phyloP scores from a whole-genome alignment of 768 basidiomycete genomes.

The Boletus tylopilopsis region DNA sequence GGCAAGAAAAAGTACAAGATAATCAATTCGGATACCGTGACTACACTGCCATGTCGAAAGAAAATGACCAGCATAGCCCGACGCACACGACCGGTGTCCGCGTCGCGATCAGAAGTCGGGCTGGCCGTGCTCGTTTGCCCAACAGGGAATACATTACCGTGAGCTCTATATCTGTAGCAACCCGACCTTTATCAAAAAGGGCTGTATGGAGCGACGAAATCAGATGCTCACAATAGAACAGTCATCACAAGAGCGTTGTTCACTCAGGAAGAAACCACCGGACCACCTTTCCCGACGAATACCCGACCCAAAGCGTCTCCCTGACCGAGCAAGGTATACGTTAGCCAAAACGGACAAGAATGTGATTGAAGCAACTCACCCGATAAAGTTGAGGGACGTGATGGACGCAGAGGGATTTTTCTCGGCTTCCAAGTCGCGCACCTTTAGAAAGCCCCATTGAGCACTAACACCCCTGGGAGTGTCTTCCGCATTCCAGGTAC shows the following conservation, averaged over 20 bases:
- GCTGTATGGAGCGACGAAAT: too few relatives aligned
- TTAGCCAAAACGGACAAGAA: background rate
- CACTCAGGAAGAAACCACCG: slow-evolving; percentile 24
- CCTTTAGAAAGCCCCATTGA: slow-evolving; percentile 68
- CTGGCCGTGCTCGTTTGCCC: too few relatives aligned
- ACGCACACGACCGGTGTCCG: too few relatives aligned
- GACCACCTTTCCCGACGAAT: slow-evolving; percentile 20
- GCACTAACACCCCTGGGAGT: slow-evolving; percentile 65
- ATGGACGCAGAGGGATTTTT: slow-evolving; percentile 41
- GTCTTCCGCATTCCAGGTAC: slow-evolving; percentile 80
- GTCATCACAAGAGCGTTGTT: background rate
- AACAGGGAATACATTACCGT: too few relatives aligned
- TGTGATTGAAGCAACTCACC: slow-evolving; percentile 41
- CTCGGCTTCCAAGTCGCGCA: slow-evolving; percentile 64
- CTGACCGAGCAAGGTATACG: slow-evolving; percentile 1
- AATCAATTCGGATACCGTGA: too few relatives aligned
- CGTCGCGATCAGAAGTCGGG: too few relatives aligned
- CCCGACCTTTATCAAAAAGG: too few relatives aligned
- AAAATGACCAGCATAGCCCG: too few relatives aligned
- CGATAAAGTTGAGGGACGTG: slow-evolving; percentile 78
- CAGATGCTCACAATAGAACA: background rate
- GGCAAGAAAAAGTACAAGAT: too few relatives aligned
- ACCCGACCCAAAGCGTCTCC: slow-evolving; percentile 25
- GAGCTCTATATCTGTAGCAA: too few relatives aligned
- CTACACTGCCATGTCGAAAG: too few relatives aligned